Base-by-base conservation (phyloP, 768 basidiomycete species). In the Leccinum truebloodii region DNA sequence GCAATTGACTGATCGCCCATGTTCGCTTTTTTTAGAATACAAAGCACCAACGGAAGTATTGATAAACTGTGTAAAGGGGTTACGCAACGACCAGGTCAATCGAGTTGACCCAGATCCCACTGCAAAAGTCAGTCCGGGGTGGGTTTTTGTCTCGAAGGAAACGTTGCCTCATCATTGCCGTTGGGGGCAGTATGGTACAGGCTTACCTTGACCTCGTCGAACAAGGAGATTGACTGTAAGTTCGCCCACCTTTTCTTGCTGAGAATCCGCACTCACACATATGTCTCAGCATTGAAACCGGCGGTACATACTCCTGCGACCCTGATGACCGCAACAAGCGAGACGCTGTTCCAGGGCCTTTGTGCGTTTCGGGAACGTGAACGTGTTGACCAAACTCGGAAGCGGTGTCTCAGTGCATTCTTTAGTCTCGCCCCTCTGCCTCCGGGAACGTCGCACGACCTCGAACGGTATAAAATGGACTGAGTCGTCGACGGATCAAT, bases 141-240 rank as follows among this genome's bases (percentile, higher is more conserved):
- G 3, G 8, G 8, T 49, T 26, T 2, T 54, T n/a, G 46, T 24
- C 30, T 59, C 14, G 39, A 0, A 10, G 10, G 9, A 39, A 16
- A 3, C 5, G 22, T 51, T 10, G 30, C 48, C 57, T 64, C 22
- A 65, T 55, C 26, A 4, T 39, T 18, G 37, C 48, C 30, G 22
- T 16, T 34, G 35, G 3, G 34, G 18, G 14, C 28, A 20, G 30
- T 32, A 34, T 34, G 4, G 4, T 55, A 12, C 61, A 91, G 88
- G 75, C 86, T 1, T 90, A 90, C 66, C 73, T 88, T 37, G 83
- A 82, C 68, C 83, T 92, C 24, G 81, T 77, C 13, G 81, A 84
- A 54, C 90, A 91, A 73, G 87, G 89, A 92, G 69, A 78, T 92
- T 26, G 90, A 92, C 63, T 77, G 89, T 90, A 67, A 77, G 88